phyloP scores from a whole-genome alignment of 2,329 filamentous ascomycete species.

The Dryadomyces quercivorus region DNA sequence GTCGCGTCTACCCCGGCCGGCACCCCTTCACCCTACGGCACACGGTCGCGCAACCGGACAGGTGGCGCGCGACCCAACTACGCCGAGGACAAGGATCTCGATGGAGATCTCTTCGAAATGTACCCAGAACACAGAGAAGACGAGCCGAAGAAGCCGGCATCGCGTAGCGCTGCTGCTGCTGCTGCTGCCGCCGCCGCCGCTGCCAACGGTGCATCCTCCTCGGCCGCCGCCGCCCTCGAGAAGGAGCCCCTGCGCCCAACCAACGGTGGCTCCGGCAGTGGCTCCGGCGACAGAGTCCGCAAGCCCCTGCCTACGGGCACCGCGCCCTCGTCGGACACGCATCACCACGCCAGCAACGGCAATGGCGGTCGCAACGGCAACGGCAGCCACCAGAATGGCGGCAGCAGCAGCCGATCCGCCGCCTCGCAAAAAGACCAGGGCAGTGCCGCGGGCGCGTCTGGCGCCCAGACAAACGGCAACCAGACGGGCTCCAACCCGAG shows the following conservation, averaged over 20 bases:
- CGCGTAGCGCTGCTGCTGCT: constrained; percentile 15
- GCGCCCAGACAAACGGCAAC: constrained; percentile 13
- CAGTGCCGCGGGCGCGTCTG: neutral
- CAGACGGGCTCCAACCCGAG: constrained; percentile 50
- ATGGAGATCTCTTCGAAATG: constrained; percentile 72
- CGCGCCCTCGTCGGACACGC: constrained; percentile 14
- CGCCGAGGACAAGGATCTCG: constrained; percentile 83
- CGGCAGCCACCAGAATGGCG: constrained; percentile 10
- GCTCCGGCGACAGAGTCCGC: constrained; percentile 6
- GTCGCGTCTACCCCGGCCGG: constrained; percentile 14
- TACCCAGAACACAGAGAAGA: constrained; percentile 41
- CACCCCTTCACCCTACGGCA: constrained; percentile 67
- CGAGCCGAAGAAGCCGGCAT: constrained; percentile 43
- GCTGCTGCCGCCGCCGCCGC: constrained; percentile 3
- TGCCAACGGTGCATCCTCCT: neutral
- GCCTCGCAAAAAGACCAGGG: constrained; percentile 10
- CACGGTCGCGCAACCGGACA: constrained; percentile 80
- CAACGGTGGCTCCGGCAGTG: neutral
- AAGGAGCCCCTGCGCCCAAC: constrained; percentile 8
- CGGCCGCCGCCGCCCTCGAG: constrained; percentile 5
- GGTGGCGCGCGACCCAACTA: constrained; percentile 80
- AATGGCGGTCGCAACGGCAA: constrained; percentile 6
- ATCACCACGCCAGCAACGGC: constrained; percentile 14
- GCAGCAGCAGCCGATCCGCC: constrained; percentile 10
- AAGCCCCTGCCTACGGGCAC: constrained; percentile 11